These are phyloP conservation scores for Penicillium herquei DNA, from an alignment of 495 filamentous ascomycete genomes.

Conservation along the genomic window DNA sequence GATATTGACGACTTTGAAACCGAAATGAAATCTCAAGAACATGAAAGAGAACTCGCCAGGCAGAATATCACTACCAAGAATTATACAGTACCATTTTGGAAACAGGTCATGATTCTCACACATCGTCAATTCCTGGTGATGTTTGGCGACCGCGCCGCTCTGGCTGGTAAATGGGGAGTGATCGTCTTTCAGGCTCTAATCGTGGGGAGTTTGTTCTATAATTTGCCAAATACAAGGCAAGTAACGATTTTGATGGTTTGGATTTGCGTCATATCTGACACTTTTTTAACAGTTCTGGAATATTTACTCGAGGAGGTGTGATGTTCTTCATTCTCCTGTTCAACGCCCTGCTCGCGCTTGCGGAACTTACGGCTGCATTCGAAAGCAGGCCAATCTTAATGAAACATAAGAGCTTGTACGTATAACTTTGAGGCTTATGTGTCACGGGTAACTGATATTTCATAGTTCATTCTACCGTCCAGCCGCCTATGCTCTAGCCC, in stretches of 20 bases:
- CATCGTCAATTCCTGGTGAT: slow-evolving; percentile 66
- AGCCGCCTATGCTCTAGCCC: slow-evolving; percentile 72
- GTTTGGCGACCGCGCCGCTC: slow-evolving; percentile 55
- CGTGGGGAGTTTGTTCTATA: slow-evolving; percentile 73
- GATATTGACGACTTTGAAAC: slow-evolving; percentile 54
- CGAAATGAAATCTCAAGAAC: slow-evolving; percentile 43
- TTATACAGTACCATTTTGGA: slow-evolving; percentile 62
- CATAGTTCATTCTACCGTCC: slow-evolving; percentile 74
- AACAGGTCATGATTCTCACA: slow-evolving; percentile 67
- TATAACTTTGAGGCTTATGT: not conserved
- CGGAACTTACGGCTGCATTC: slow-evolving; percentile 73
- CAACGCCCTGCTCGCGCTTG: slow-evolving; percentile 74
- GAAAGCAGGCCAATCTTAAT: slow-evolving; percentile 68
- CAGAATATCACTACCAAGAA: slow-evolving; percentile 55
- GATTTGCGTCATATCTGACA: not conserved
- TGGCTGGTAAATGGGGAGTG: slow-evolving; percentile 54
- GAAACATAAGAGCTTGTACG: slow-evolving; percentile 73
- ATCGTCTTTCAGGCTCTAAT: slow-evolving; percentile 73
- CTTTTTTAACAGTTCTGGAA: slow-evolving; percentile 32
- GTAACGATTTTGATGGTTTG: not conserved
- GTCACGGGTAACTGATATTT: not conserved
- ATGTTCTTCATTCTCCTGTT: slow-evolving; percentile 79
- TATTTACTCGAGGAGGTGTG: slow-evolving; percentile 51
- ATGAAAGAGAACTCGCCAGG: slow-evolving; percentile 47
- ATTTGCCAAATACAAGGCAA: slow-evolving; percentile 58